A percentile compares a stretch with the other conserved stretches of the same genome.
These are phyloP conservation scores for Daldinia concentrica DNA, from an alignment of 495 filamentous ascomycete genomes.

Conservation along the genomic window DNA sequence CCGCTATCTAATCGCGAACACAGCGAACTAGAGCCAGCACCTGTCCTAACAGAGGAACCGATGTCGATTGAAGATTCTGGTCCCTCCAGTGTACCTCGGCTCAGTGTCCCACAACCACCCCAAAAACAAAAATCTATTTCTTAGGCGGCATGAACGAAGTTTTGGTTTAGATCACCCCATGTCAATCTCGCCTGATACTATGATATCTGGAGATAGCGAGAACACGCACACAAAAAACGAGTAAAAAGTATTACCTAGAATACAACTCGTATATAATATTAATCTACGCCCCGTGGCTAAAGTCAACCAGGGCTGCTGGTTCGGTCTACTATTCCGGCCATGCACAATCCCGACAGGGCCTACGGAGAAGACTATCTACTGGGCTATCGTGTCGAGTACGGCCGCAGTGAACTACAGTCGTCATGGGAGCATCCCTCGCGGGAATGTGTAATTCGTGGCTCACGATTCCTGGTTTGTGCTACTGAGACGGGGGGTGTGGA, in stretches of 20 bases:
- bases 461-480: conserved; percentile 10
- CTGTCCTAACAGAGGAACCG: conserved; percentile 52
- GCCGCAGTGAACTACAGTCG: neutral
- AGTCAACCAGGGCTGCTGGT: conserved; percentile 1
- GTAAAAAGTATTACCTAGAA: conserved; percentile 30
- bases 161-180: conserved; percentile 35
- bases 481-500: neutral
- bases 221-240: conserved; percentile 12
- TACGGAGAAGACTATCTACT: neutral
- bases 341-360: neutral
- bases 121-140: conserved; percentile 50
- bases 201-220: conserved; percentile 13
- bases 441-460: conserved; percentile 26
- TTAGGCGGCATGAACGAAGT: conserved; percentile 44
- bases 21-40: conserved; percentile 30
- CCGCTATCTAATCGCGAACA: conserved; percentile 41
- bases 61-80: conserved; percentile 46
- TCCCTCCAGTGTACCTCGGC: conserved; percentile 51
- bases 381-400: conserved; percentile 5
- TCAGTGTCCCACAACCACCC: conserved; percentile 54
- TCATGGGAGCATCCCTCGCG: neutral
- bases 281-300: conserved; percentile 32
- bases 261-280: conserved; percentile 30
- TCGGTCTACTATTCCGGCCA: conserved; percentile 13
- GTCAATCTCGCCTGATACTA: conserved; percentile 18